These are phyloP conservation scores for Trichoderma sp. DNA, from an alignment of 2,329 filamentous ascomycete genomes.

Conservation along the genomic window DNA sequence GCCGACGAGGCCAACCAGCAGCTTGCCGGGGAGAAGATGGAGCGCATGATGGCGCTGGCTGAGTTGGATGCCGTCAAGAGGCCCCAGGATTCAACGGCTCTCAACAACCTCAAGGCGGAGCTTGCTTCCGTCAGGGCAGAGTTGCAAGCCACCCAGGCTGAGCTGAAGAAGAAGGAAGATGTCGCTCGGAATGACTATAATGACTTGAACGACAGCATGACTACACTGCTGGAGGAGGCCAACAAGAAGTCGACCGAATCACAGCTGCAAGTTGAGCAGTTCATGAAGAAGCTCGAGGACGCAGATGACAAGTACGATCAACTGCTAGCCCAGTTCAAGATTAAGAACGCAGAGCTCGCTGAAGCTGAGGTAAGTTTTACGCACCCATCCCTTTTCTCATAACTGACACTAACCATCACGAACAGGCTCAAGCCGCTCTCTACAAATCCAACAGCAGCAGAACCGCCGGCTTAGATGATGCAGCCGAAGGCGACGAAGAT, in stretches of 20 bases:
- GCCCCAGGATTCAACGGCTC: constrained; percentile 52
- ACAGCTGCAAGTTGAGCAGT: constrained; percentile 49
- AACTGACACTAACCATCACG: not conserved
- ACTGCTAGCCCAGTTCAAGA: constrained; percentile 55
- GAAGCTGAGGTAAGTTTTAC: constrained; percentile 53
- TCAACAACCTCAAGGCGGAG: constrained; percentile 52
- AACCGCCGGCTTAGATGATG: constrained; percentile 32
- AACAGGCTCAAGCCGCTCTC: constrained; percentile 45
- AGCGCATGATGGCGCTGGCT: constrained; percentile 57
- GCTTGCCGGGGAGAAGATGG: constrained; percentile 59
- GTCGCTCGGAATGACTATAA: constrained; percentile 59
- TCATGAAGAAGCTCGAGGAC: constrained; percentile 47
- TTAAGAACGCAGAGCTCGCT: constrained; percentile 62
- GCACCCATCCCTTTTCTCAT: not conserved
- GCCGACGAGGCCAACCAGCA: constrained; percentile 50
- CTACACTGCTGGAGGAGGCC: constrained; percentile 58
- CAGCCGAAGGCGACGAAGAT: constrained; percentile 59
- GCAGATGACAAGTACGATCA: constrained; percentile 49
- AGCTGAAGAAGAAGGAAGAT: constrained; percentile 48
- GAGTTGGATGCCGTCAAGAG: constrained; percentile 59
- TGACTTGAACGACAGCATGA: constrained; percentile 63
- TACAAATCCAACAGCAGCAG: constrained; percentile 51
- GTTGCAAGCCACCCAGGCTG: constrained; percentile 37
- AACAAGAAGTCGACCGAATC: constrained; percentile 52
- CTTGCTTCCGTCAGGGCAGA: constrained; percentile 38